A percentile compares a stretch with the other conserved stretches of the same genome.
Conservation (phyloP, 345 rosid species). For the Citrus inodora region DNA sequence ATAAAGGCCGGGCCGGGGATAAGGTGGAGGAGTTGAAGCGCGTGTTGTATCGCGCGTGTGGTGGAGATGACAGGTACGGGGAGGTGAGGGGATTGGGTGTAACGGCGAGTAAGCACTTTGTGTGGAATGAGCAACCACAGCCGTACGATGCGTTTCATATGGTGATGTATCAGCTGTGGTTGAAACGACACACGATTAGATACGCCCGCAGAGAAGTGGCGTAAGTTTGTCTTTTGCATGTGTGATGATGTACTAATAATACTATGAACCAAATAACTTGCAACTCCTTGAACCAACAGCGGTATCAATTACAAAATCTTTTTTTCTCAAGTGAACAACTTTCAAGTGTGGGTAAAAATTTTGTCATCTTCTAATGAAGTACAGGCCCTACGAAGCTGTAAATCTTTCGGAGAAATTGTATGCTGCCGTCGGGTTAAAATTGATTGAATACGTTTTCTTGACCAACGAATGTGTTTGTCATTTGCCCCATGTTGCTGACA, state of each 20-base stretch:
- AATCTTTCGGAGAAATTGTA: background rate
- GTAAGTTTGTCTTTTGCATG: background rate
- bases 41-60: conserved; percentile 25
- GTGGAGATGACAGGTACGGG: conserved; percentile 13
- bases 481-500: background rate
- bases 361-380: background rate
- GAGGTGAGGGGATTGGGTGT: conserved; percentile 31
- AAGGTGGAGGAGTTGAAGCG: conserved; percentile 34
- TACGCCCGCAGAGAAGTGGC: conserved; percentile 34
- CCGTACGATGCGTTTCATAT: conserved; percentile 45
- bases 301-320: background rate
- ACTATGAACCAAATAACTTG: no score
- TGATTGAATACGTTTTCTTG: background rate
- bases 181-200: conserved; percentile 55
- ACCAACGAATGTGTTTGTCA: background rate
- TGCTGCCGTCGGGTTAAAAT: background rate
- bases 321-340: no score
- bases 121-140: conserved; percentile 47
- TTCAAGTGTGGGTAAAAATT: no score
- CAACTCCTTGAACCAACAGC: background rate
- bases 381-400: background rate
- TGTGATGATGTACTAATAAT: no score
- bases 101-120: conserved; percentile 35
- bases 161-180: conserved; percentile 67
- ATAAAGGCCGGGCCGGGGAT: background rate